These are phyloP conservation scores for Leishmania arabica DNA, from an alignment of 208 protist species.

Conservation along the genomic window DNA sequence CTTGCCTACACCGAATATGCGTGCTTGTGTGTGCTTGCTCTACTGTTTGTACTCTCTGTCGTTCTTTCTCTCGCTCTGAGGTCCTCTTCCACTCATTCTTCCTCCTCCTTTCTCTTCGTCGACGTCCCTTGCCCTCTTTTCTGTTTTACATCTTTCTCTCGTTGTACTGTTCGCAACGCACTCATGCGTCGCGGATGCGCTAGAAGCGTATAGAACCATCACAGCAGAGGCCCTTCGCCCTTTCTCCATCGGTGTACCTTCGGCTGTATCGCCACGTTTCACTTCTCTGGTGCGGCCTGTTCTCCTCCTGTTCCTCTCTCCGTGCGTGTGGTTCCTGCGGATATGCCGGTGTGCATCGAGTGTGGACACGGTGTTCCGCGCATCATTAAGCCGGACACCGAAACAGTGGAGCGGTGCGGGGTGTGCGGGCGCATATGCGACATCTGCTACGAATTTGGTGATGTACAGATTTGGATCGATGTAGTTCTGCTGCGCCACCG, in stretches of 20 bases:
- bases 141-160: neutral
- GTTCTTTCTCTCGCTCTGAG: neutral
- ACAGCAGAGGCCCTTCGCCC: neutral
- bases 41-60: neutral
- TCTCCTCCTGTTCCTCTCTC: slow-evolving; percentile 6
- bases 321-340: slow-evolving; percentile 1
- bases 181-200: neutral
- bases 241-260: neutral
- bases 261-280: neutral
- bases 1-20: neutral
- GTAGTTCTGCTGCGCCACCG: slow-evolving; percentile 61
- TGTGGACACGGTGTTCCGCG: slow-evolving; percentile 47
- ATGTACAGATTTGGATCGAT: slow-evolving; percentile 79
- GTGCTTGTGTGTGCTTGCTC: neutral
- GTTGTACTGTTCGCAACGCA: neutral
- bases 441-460: slow-evolving; percentile 76
- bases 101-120: neutral
- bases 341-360: slow-evolving; percentile 84
- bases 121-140: neutral
- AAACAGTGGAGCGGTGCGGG: slow-evolving; percentile 74
- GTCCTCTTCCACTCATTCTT: neutral
- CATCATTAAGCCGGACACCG: slow-evolving; percentile 73
- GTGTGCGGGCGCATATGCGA: slow-evolving; percentile 64
- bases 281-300: neutral
- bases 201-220: neutral